These are phyloP conservation scores for Melampsora occidentalis DNA, from an alignment of 1,284 basidiomycete species.

Conservation along the genomic window DNA sequence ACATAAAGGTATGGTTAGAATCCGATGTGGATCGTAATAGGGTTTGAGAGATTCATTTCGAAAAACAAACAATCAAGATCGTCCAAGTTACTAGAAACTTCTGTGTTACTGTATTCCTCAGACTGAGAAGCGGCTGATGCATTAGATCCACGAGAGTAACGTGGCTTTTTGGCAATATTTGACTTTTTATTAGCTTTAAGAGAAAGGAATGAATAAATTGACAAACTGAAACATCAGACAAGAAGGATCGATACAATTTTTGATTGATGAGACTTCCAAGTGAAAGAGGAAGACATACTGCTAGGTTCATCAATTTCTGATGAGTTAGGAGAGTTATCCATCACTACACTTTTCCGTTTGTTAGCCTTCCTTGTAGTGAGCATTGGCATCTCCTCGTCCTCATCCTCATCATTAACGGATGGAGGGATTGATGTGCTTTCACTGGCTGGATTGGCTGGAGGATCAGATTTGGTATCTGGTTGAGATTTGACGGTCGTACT, in stretches of 20 bases:
- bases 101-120: constrained; percentile 9
- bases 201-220: background rate
- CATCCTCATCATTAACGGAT: background rate
- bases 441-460: background rate
- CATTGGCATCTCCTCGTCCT: constrained; percentile 1
- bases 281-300: background rate
- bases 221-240: background rate
- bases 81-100: constrained; percentile 5
- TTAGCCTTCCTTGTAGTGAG: background rate
- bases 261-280: background rate
- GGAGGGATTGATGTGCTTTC: background rate
- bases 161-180: constrained; percentile 25
- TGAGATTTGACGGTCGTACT: background rate
- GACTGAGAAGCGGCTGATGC: constrained; percentile 31
- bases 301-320: background rate
- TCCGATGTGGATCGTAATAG: background rate
- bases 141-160: constrained; percentile 34
- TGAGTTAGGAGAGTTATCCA: background rate
- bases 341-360: constrained; percentile 4
- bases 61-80: constrained; percentile 15
- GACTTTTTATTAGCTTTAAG: background rate
- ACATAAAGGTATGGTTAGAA: too few species aligned
- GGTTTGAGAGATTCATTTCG: background rate
- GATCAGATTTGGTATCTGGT: background rate
- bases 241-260: background rate